Evolutionary conservation across 1,139 yeast species (phyloP).

Genomic region (Candida sojae): DNA sequence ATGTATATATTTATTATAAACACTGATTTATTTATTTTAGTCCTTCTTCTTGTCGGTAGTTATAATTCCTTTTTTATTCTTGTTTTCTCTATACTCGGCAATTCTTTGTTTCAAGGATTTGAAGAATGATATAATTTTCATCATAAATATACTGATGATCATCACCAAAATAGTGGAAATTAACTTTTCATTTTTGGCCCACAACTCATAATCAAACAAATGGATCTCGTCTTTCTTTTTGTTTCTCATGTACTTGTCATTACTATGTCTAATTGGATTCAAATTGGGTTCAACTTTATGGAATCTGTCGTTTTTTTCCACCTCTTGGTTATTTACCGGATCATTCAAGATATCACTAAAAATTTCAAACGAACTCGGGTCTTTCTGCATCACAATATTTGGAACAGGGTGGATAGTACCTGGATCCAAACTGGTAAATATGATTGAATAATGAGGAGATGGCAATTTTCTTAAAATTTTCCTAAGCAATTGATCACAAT

Average conservation of each 20-base stretch:
- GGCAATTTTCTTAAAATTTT: conserved; percentile 64
- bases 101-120: conserved; percentile 8
- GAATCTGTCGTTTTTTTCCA: conserved; percentile 55
- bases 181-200: conserved; percentile 42
- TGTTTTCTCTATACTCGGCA: conserved; percentile 3
- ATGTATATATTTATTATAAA: neutral
- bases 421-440: conserved; percentile 40
- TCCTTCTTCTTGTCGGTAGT: conserved; percentile 6
- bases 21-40: neutral
- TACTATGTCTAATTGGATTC: conserved; percentile 33
- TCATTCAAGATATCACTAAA: conserved; percentile 51
- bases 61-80: conserved; percentile 7
- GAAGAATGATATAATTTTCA: conserved; percentile 13
- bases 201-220: conserved; percentile 38
- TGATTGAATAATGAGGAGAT: conserved; percentile 59
- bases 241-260: conserved; percentile 31
- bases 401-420: conserved; percentile 37
- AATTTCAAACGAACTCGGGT: conserved; percentile 38
- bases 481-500: conserved; percentile 54
- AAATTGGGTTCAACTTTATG: conserved; percentile 36
- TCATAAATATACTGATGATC: conserved; percentile 18
- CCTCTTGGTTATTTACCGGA: conserved; percentile 47
- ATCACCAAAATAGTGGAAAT: conserved; percentile 37
- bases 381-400: conserved; percentile 21
- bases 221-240: conserved; percentile 38